Evolutionary conservation across 2,329 filamentous ascomycete genomes (phyloP).

Genomic region (Stagonosporopsis tanaceti): DNA sequence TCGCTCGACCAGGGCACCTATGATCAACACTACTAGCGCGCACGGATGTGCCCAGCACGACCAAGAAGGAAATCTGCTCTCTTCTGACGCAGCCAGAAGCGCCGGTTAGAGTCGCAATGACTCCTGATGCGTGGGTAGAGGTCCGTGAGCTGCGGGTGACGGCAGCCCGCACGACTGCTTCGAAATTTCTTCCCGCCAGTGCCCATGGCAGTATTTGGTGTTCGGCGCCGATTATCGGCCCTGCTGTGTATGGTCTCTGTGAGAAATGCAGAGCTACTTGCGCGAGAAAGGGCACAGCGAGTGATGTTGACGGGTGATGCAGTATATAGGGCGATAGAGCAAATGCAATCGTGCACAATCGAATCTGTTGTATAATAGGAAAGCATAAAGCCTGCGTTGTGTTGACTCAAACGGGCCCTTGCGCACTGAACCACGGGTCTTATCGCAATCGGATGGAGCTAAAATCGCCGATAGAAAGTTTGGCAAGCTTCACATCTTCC

Average conservation of each 20-base stretch:
- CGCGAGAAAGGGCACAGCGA: neutral
- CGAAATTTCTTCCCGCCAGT: conserved; percentile 36
- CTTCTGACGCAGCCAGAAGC: conserved; percentile 11
- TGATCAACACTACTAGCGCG: conserved; percentile 18
- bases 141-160: conserved; percentile 19
- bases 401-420: conserved; percentile 19
- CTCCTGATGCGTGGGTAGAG: conserved; percentile 14
- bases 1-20: conserved; percentile 13
- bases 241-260: conserved; percentile 9
- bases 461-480: conserved; percentile 41
- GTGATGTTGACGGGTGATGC: neutral
- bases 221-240: conserved; percentile 33
- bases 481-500: conserved; percentile 43
- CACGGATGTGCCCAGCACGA: conserved; percentile 6
- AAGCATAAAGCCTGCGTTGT: conserved; percentile 10
- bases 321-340: neutral
- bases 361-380: neutral
- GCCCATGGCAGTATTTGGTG: conserved; percentile 26
- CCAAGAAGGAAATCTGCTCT: conserved; percentile 16
- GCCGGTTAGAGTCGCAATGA: conserved; percentile 21
- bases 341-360: neutral
- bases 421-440: conserved; percentile 20
- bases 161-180: conserved; percentile 19
- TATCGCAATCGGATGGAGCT: conserved; percentile 41
- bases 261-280: conserved; percentile 6